phyloP scores from a whole-genome alignment of 495 filamentous ascomycete species.

The Talaromyces thailandensis region DNA sequence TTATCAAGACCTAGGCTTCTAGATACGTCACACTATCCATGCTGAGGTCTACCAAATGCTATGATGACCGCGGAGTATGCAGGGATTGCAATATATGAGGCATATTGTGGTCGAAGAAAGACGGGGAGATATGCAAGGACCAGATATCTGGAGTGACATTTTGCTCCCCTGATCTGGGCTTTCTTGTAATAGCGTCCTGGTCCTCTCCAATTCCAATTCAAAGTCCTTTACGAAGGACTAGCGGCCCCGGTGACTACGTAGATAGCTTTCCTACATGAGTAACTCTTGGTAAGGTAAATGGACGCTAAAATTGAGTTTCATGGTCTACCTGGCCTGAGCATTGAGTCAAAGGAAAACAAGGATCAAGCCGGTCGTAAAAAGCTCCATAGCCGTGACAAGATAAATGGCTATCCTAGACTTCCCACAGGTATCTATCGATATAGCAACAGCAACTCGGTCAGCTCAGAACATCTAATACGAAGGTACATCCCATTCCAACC shows the following conservation, averaged over 20 bases:
- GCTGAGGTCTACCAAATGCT: not conserved
- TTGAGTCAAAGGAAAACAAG: not conserved
- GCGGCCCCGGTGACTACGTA: not conserved
- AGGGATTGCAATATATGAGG: not conserved
- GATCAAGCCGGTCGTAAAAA: not conserved
- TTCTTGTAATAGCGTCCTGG: not conserved
- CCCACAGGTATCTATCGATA: not conserved
- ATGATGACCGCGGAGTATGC: not conserved
- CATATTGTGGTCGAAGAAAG: too few relatives aligned
- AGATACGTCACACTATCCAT: not conserved
- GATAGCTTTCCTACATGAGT: not conserved
- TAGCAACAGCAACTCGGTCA: not conserved
- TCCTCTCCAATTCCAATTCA: not conserved
- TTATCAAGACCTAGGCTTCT: not conserved
- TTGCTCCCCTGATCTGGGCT: not conserved
- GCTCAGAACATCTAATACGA: not conserved
- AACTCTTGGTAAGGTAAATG: not conserved
- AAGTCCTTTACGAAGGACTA: not conserved
- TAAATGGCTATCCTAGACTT: not conserved
- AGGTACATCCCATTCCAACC: not conserved
- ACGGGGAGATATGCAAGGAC: too few relatives aligned
- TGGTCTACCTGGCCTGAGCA: not conserved
- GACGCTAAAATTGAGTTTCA: not conserved
- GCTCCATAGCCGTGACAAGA: not conserved
- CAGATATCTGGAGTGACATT: too few relatives aligned